A percentile compares a stretch with the other conserved stretches of the same genome.
phyloP scores from a whole-genome alignment of 2,329 filamentous ascomycete genomes.

The Ascochyta koolunga region DNA sequence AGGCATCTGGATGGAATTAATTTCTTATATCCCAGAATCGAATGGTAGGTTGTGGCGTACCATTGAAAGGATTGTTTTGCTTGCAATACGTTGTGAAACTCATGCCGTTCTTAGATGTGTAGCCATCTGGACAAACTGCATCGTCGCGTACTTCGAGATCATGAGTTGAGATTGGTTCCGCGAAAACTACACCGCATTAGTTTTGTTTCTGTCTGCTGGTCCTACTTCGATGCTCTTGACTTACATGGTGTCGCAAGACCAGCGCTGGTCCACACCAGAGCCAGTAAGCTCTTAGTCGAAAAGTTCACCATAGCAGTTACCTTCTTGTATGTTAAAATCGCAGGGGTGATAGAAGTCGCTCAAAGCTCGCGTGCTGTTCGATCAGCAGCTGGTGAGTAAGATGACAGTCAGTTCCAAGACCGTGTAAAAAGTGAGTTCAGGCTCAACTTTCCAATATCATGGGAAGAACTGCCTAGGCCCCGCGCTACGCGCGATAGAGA shows the following conservation, averaged over 20 bases:
- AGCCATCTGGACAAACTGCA: conserved; percentile 26
- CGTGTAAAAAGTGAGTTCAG: not conserved
- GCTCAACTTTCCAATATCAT: not conserved
- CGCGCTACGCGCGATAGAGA: not conserved
- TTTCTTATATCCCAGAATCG: not conserved
- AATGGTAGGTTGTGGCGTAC: conserved; percentile 14
- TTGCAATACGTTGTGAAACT: conserved; percentile 41
- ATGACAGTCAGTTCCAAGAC: not conserved
- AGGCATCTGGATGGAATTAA: conserved; percentile 3
- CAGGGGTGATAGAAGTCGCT: not conserved
- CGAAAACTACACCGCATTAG: conserved; percentile 26
- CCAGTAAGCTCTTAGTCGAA: conserved; percentile 20
- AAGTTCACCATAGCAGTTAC: not conserved
- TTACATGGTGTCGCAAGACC: conserved; percentile 33
- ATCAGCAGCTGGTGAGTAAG: not conserved
- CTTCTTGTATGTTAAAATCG: not conserved
- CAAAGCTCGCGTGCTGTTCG: not conserved
- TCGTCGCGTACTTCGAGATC: conserved; percentile 24
- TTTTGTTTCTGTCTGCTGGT: not conserved
- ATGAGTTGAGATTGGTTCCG: conserved; percentile 19
- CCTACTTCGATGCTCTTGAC: conserved; percentile 5
- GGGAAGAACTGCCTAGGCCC: conserved; percentile 2
- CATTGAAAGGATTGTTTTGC: conserved; percentile 36
- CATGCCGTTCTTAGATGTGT: conserved; percentile 37
- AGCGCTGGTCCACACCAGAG: conserved; percentile 28